Evolutionary conservation across 495 filamentous ascomycete species (phyloP).

Genomic region (Trichoderma asperelloides): DNA sequence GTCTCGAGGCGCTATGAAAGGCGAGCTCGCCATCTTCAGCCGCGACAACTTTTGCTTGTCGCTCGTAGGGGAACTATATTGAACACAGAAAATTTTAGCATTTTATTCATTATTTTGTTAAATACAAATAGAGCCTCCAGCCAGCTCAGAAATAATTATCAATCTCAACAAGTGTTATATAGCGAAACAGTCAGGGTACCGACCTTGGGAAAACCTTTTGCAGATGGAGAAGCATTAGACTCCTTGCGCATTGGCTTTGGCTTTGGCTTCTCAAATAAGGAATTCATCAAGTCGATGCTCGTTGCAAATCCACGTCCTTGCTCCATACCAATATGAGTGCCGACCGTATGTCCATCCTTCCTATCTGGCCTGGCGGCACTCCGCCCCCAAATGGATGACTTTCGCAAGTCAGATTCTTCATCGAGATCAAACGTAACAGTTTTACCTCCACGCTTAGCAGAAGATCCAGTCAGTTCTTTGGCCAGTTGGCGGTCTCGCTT

Average conservation of each 20-base stretch:
- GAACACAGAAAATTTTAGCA: conserved; percentile 23
- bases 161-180: conserved; percentile 46
- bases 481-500: conserved; percentile 65
- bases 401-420: conserved; percentile 7
- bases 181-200: conserved; percentile 55
- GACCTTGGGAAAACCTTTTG: conserved; percentile 39
- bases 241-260: conserved; percentile 23
- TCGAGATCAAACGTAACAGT: neutral
- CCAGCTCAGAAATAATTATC: conserved; percentile 18
- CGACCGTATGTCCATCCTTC: conserved; percentile 8
- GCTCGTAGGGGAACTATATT: conserved; percentile 79
- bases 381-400: conserved; percentile 10
- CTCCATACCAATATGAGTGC: conserved; percentile 11
- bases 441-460: neutral
- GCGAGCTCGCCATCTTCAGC: conserved; percentile 48
- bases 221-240: conserved; percentile 18
- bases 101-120: conserved; percentile 6
- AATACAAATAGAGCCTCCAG: conserved; percentile 1
- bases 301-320: conserved; percentile 53
- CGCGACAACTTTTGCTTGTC: conserved; percentile 51
- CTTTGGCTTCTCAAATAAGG: conserved; percentile 62
- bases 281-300: conserved; percentile 88
- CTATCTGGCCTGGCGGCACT: conserved; percentile 11
- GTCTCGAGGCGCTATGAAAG: conserved; percentile 59
- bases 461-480: conserved; percentile 40